Conservation (phyloP, 108 stramenopile genomes). For the Nitzschia sp. region DNA sequence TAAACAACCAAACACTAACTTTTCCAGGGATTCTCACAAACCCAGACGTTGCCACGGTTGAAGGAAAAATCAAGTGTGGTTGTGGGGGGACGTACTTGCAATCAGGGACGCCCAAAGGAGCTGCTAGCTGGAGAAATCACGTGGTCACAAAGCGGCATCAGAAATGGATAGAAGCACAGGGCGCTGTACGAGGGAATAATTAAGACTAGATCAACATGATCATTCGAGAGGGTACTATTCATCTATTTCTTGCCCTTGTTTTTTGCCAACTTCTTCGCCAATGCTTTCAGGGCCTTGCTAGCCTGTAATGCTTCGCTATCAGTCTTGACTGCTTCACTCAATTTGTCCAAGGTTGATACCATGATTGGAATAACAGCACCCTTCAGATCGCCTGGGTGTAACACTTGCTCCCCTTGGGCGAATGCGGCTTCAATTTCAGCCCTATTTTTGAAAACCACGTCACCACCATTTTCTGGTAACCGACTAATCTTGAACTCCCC, state of each 20-base stretch:
- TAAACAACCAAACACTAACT: too few species aligned
- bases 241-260: constrained; percentile 23
- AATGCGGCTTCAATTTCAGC: constrained; percentile 83
- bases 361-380: constrained; percentile 71
- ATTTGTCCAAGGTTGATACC: constrained; percentile 84
- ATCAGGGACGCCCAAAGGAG: constrained; percentile 14
- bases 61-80: constrained; percentile 21
- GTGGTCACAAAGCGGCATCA: constrained; percentile 39
- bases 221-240: background rate
- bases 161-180: constrained; percentile 42
- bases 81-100: constrained; percentile 37
- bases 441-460: constrained; percentile 75
- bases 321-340: constrained; percentile 81
- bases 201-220: too few species aligned
- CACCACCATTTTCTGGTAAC: constrained; percentile 85
- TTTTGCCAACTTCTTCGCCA: constrained; percentile 83
- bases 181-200: too few species aligned
- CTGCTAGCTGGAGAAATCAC: constrained; percentile 29
- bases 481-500: constrained; percentile 64
- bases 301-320: constrained; percentile 86
- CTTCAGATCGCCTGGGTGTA: constrained; percentile 98
- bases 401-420: constrained; percentile 54
- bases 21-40: too few species aligned
- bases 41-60: too few species aligned
- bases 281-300: constrained; percentile 79